Evolutionary conservation across 176 grass and related monocot species (phyloP).

Genomic region (Tuctoria greenei): DNA sequence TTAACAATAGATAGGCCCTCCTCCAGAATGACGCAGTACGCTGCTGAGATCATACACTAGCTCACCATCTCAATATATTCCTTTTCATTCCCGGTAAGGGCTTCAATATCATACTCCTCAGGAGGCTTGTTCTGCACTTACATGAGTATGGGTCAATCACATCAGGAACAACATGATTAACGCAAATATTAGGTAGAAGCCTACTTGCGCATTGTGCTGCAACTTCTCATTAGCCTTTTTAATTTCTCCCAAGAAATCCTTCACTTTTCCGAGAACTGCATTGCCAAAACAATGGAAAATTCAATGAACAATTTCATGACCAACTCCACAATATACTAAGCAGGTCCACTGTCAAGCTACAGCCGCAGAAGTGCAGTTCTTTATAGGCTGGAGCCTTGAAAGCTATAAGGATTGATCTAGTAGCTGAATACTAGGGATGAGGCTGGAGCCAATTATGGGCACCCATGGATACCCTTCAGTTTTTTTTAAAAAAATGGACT

Average conservation of each 20-base stretch:
- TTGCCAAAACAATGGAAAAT: slow-evolving; percentile 15
- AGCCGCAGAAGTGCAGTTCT: neutral
- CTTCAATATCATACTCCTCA: slow-evolving; percentile 76
- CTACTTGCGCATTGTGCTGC: slow-evolving; percentile 58
- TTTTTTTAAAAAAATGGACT: too few relatives aligned
- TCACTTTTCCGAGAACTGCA: slow-evolving; percentile 77
- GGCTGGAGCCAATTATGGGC: too few relatives aligned
- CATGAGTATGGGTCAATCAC: neutral
- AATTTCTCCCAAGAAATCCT: slow-evolving; percentile 79
- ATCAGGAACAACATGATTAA: neutral
- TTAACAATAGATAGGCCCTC: neutral
- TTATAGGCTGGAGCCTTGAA: neutral
- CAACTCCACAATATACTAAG: neutral
- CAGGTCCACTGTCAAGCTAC: neutral
- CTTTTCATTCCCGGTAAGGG: slow-evolving; percentile 68
- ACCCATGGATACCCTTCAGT: too few relatives aligned
- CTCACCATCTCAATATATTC: slow-evolving; percentile 94
- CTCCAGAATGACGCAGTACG: neutral
- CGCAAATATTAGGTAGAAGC: slow-evolving; percentile 2
- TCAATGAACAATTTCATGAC: neutral
- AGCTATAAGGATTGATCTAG: neutral
- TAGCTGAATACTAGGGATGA: neutral
- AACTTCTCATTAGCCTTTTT: slow-evolving; percentile 80
- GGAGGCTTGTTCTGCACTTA: slow-evolving; percentile 62
- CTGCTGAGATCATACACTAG: slow-evolving; percentile 7